These are phyloP conservation scores for Glycine latifolia DNA, from an alignment of 306 rosid genomes.

Conservation along the genomic window DNA sequence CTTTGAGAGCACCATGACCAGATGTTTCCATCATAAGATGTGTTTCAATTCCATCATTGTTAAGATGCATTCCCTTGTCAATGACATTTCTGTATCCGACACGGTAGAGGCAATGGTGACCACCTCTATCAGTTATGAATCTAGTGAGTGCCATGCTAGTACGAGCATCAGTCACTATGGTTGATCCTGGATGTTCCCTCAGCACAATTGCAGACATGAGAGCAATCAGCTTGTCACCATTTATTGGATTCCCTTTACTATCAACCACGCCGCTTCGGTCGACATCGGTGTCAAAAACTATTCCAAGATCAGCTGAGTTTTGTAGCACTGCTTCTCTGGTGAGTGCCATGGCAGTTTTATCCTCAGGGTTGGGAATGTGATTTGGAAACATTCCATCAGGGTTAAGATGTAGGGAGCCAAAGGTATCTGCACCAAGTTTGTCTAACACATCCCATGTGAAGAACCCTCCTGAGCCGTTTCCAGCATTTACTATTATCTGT, in stretches of 20 bases:
- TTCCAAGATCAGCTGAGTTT: constrained; percentile 77
- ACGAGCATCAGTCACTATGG: constrained; percentile 85
- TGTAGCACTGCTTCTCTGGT: constrained; percentile 78
- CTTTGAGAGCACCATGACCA: constrained; percentile 92
- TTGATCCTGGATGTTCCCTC: constrained; percentile 77
- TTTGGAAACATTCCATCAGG: constrained; percentile 97
- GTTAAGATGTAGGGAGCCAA: constrained; percentile 84
- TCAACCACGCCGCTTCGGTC: constrained; percentile 91
- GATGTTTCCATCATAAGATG: constrained; percentile 96
- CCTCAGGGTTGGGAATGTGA: constrained; percentile 93
- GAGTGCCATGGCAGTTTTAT: constrained; percentile 81
- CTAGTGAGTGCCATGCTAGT: constrained; percentile 78
- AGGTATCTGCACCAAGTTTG: constrained; percentile 92
- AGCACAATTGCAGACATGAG: constrained; percentile 82
- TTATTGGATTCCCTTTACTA: constrained; percentile 71
- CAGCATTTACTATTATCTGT: constrained; percentile 93
- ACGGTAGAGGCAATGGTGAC: constrained; percentile 82
- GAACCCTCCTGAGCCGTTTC: constrained; percentile 96
- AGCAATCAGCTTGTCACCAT: constrained; percentile 88
- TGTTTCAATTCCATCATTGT: constrained; percentile 71
- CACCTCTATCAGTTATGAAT: constrained; percentile 73
- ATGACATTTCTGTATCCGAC: constrained; percentile 90
- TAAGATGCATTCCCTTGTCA: constrained; percentile 82
- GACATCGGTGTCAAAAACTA: constrained; percentile 90
- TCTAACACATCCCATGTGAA: constrained; percentile 91